These are phyloP conservation scores for Backusella tarrabulga DNA, from an alignment of 192 early-diverging fungal species.

Conservation along the genomic window DNA sequence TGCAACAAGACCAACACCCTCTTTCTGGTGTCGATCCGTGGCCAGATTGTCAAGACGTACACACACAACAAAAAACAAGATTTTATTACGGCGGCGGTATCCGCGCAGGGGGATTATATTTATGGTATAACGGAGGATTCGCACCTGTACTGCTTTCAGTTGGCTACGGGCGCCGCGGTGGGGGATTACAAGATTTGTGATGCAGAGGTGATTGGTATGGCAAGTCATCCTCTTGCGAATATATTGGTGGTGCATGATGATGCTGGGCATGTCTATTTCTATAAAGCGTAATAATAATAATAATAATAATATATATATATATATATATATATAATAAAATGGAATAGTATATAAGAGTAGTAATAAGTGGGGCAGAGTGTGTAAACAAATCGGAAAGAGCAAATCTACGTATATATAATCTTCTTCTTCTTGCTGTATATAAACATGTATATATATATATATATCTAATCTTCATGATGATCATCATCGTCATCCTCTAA, in stretches of 20 bases:
- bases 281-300: slow-evolving; percentile 47
- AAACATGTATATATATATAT: not conserved
- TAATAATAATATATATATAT: not conserved
- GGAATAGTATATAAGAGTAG: not conserved
- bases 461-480: slow-evolving; percentile 15
- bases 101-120: slow-evolving; percentile 80
- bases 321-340: too few relatives aligned
- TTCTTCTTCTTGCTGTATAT: not conserved
- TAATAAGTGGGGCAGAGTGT: not conserved
- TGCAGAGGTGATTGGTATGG: slow-evolving; percentile 74
- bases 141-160: slow-evolving; percentile 64
- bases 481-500: slow-evolving; percentile 19
- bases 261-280: slow-evolving; percentile 61
- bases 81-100: slow-evolving; percentile 60
- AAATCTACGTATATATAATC: not conserved
- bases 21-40: slow-evolving; percentile 67
- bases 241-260: slow-evolving; percentile 68
- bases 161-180: slow-evolving; percentile 55
- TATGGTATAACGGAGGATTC: slow-evolving; percentile 76
- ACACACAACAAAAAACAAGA: slow-evolving; percentile 47
- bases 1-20: slow-evolving; percentile 76
- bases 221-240: slow-evolving; percentile 83
- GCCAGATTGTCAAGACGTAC: slow-evolving; percentile 53
- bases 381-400: not conserved
- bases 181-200: slow-evolving; percentile 50